Percentiles rank a stretch among this genome's conserved stretches.
Evolutionary conservation across 2,329 filamentous ascomycete genomes (phyloP).

Genomic region (Colletotrichum graminicola): DNA sequence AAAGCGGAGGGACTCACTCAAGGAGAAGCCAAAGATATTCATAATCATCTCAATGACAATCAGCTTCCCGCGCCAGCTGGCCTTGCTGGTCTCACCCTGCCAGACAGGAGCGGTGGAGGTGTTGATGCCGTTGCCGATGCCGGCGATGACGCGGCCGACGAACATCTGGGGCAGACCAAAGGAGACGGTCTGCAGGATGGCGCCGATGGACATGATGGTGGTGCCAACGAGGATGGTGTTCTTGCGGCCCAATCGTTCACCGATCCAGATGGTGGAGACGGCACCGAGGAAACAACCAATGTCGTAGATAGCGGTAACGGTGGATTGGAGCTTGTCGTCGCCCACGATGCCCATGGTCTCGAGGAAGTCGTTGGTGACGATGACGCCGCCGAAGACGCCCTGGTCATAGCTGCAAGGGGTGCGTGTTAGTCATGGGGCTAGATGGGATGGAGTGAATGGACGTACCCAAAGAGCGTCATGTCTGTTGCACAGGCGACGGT

Average conservation of each 20-base stretch:
- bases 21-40: constrained; percentile 49
- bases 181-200: constrained; percentile 51
- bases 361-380: constrained; percentile 60
- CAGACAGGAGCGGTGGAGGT: constrained; percentile 53
- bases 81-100: constrained; percentile 53
- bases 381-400: constrained; percentile 62
- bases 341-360: constrained; percentile 56
- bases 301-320: constrained; percentile 69
- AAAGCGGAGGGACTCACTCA: constrained; percentile 30
- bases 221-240: constrained; percentile 51
- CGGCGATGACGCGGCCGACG: constrained; percentile 58
- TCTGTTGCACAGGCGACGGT: constrained; percentile 44
- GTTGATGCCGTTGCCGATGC: constrained; percentile 60
- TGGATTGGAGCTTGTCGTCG: constrained; percentile 54
- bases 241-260: constrained; percentile 51
- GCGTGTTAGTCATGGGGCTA: neutral
- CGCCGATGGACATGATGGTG: constrained; percentile 51
- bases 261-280: constrained; percentile 49
- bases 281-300: constrained; percentile 70
- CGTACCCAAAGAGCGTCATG: constrained; percentile 47
- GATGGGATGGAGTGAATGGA: neutral
- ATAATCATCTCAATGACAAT: constrained; percentile 51
- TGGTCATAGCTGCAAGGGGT: constrained; percentile 57
- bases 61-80: constrained; percentile 50
- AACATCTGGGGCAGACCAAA: constrained; percentile 57